phyloP scores from a whole-genome alignment of 116 monocot species.

The Phalaenopsis hybrid region DNA sequence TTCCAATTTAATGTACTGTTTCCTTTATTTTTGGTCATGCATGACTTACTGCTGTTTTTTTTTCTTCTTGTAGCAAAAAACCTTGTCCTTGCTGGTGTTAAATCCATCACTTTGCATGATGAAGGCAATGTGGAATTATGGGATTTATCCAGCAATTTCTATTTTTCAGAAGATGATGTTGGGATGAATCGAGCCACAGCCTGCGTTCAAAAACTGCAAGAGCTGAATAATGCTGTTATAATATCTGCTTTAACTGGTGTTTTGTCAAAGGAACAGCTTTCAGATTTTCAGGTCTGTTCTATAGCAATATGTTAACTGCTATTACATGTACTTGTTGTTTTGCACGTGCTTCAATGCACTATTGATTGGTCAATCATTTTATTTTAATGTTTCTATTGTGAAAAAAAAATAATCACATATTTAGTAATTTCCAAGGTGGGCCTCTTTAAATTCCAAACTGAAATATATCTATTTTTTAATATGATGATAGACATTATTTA shows the following conservation, averaged over 20 bases:
- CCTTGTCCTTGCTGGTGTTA: constrained; percentile 63
- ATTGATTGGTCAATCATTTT: too few species aligned
- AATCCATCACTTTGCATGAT: constrained; percentile 62
- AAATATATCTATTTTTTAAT: too few species aligned
- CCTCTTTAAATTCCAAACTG: too few species aligned
- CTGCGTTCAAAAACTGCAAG: constrained; percentile 49
- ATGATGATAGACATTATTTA: too few species aligned
- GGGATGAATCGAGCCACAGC: constrained; percentile 55
- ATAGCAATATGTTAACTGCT: background rate
- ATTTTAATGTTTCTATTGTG: too few species aligned
- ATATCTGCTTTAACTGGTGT: constrained; percentile 31
- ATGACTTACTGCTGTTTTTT: background rate
- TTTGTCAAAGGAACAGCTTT: constrained; percentile 38
- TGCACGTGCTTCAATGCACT: background rate
- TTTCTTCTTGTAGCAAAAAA: constrained; percentile 53
- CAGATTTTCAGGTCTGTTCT: constrained; percentile 50
- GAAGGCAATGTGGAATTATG: constrained; percentile 42
- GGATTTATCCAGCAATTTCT: constrained; percentile 63
- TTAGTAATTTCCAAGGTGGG: too few species aligned
- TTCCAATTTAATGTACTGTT: background rate
- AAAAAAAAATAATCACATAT: too few species aligned
- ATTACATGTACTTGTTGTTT: background rate
- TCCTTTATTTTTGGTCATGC: constrained; percentile 1
- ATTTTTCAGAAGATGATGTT: constrained; percentile 51
- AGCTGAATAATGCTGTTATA: constrained; percentile 53